Evolutionary conservation across 306 rosid genomes (phyloP).

Genomic region (Lathyrus tuberosus): DNA sequence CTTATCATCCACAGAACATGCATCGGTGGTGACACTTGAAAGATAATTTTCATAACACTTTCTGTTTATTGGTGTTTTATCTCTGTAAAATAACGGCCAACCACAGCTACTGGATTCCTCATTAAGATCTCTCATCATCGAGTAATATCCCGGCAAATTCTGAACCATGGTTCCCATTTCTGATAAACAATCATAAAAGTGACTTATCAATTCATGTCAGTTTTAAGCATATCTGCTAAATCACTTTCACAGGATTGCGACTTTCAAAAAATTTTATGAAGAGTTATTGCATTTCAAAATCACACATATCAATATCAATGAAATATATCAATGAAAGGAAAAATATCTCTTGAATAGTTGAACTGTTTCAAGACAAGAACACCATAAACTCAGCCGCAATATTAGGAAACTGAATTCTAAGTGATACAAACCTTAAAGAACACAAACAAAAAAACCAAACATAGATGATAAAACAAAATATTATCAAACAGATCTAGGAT

Average conservation of each 20-base stretch:
- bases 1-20: too few species aligned
- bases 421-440: constrained; percentile 32
- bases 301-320: constrained; percentile 19
- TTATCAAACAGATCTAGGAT: constrained; percentile 57
- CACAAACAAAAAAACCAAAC: constrained; percentile 28
- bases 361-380: constrained; percentile 23
- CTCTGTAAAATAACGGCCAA: too few species aligned
- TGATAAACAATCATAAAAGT: constrained; percentile 42
- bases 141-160: constrained; percentile 70
- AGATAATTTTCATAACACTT: too few species aligned
- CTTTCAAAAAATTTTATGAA: constrained; percentile 27
- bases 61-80: too few species aligned
- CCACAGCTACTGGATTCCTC: constrained; percentile 95
- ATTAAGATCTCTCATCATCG: constrained; percentile 97
- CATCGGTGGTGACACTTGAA: too few species aligned
- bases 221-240: not conserved
- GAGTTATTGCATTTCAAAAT: not conserved
- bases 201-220: not conserved
- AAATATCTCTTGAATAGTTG: not conserved
- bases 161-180: constrained; percentile 99
- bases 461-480: constrained; percentile 23
- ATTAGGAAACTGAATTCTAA: constrained; percentile 9
- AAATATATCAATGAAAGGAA: constrained; percentile 35
- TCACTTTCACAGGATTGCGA: not conserved
- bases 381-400: constrained; percentile 32